Evolutionary conservation across 2,329 filamentous ascomycete genomes (phyloP).

Genomic region (Microdochium nivale): DNA sequence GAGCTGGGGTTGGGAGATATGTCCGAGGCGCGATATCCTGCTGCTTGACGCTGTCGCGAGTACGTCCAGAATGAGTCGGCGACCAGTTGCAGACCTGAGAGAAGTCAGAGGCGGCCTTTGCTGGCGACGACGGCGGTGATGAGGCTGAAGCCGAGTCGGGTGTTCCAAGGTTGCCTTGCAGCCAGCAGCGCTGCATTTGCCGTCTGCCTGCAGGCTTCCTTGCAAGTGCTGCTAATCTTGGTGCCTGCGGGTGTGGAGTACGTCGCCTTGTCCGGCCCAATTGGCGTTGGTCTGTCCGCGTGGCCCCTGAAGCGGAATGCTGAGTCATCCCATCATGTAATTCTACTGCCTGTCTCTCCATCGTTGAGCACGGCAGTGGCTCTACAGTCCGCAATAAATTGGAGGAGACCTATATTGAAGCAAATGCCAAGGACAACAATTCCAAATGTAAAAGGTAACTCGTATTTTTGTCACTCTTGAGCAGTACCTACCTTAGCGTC

Average conservation of each 20-base stretch:
- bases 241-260: neutral
- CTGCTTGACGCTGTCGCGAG: neutral
- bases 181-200: neutral
- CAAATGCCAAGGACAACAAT: too few relatives aligned
- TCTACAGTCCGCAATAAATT: too few relatives aligned
- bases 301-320: too few relatives aligned
- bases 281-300: too few relatives aligned
- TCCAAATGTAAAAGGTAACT: too few relatives aligned
- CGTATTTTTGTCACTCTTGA: too few relatives aligned
- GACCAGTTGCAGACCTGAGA: neutral
- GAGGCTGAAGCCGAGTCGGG: neutral
- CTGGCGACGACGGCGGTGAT: neutral
- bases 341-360: too few relatives aligned
- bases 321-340: too few relatives aligned
- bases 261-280: neutral
- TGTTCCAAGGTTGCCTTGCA: neutral
- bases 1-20: neutral
- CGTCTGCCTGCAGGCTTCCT: neutral
- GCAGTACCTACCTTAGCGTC: too few relatives aligned
- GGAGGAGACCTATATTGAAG: too few relatives aligned
- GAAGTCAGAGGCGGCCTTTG: neutral
- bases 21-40: neutral
- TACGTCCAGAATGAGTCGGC: neutral
- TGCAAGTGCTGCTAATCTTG: neutral
- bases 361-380: too few relatives aligned